Base-by-base conservation (phyloP, 352 stramenopile species). In the Phytopythium litorale region DNA sequence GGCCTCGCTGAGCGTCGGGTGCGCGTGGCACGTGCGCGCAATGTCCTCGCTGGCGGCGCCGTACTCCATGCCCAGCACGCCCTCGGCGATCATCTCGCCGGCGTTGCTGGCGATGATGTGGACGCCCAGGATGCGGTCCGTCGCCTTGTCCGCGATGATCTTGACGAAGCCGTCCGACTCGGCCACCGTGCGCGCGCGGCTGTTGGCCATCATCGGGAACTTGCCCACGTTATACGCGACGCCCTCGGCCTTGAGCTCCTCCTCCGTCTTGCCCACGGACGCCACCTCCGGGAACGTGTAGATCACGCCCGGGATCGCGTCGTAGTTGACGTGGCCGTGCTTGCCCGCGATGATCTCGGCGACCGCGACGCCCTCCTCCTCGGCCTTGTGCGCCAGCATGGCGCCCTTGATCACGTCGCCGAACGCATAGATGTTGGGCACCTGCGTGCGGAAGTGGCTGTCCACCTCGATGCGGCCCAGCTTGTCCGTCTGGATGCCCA, bases 71-170 rank as follows among this genome's bases (percentile, higher is more conserved):
- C 90, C 98, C 63, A 99, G 87, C 30, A 99, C 96, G 52, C 92
- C 97, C 74, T 99, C 98, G 30, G 97, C 89, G 78, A 99, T 99
- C 94, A 99, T 99, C 77, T 99, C 98, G 56, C 97, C 97, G 40
- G 97, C 97, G 81, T 99, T 99, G 59, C 96, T 94, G 64, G 96
- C 97, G 58, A 99, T 98, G 72, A 99, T 99, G 85, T 99, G 98
- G 59, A 98, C 90, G 59, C 98, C 98, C 13, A 99, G 84, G 75
- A 99, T 98, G 63, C 93, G 89, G 80, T 99, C 98, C 30, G 97
- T 99, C 59, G 91, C 85, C 81, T 98, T 98, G 80, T 99, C 97
- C 9, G 94, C 86, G 40, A 99, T 76, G 48, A 99, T 88, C 81
- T 99, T 99, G 45, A 99, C 97, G 58, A 99, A 91, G 51, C 97